Evolutionary conservation across 176 grass and related monocot genomes (phyloP), one percentile per base, ranked within the genome.

Genomic region (Zoysia pacifica): DNA sequence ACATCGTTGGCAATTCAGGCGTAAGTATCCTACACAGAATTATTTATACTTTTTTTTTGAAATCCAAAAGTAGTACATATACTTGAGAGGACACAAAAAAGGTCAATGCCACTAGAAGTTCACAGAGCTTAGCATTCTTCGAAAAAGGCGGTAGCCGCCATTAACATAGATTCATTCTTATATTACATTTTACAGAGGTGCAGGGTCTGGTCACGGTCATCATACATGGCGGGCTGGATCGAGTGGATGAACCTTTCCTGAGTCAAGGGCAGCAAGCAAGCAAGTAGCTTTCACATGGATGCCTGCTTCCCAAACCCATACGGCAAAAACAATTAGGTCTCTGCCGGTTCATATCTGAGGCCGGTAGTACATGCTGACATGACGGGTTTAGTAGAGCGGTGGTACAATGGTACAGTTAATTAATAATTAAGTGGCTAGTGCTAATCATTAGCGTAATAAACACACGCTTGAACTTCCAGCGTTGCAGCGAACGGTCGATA

Each of bases 131-230:
- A n/a, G 16, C 62, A 43, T 51, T 64, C 12, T 70, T 54, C 10
- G 72, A 3, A 7, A 64, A 80, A 75, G 19, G 7, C 56, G 65
- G 28, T 28, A 28, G 28, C 28, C 28, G 47, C 40, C 43, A 49
- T 84, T 40, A 84, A 70, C 46, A 60, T 11, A 70, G 15, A 16
- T 16, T 6, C 2, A 35, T 88, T 64, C 66, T 71, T 66, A 74
- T 72, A 14, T 74, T 83, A 81, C 65, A 85, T 81, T 89, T 81
- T 39, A 20, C 82, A 77, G 43, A 48, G 65, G 67, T 65, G 64
- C 76, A 28, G 15, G 55, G 64, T 64, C 56, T 28, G 28, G 28
- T 28, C 28, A 62, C 37, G 70, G 77, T 73, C 51, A 65, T 71
- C 6, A 65, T 70, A 28, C 28, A 28, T 28, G 28, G 56, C 49